Evolutionary conservation across 495 filamentous ascomycete species (phyloP).

Genomic region (Penicillium paradoxum): DNA sequence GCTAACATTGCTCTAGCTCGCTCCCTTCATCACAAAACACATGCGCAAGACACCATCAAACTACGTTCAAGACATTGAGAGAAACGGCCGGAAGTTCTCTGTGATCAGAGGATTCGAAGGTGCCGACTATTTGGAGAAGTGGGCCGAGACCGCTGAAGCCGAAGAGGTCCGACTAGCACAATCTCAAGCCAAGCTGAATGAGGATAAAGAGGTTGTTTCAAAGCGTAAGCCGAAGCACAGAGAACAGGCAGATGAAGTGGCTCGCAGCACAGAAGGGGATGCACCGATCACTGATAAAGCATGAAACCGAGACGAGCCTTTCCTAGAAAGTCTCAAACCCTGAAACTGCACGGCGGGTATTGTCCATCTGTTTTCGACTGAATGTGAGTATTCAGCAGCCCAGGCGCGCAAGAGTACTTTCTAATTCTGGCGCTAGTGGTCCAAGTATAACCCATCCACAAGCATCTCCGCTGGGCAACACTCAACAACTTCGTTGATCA

Average conservation of each 20-base stretch:
- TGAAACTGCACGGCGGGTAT: neutral
- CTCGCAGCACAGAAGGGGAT: neutral
- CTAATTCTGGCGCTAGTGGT: neutral
- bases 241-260: neutral
- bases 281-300: neutral
- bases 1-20: constrained; percentile 55
- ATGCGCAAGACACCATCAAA: constrained; percentile 43
- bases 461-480: neutral
- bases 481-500: neutral
- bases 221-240: neutral
- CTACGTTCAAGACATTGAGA: constrained; percentile 33
- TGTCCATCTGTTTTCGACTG: neutral
- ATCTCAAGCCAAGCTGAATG: neutral
- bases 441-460: neutral
- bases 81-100: constrained; percentile 20
- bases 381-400: neutral
- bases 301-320: neutral
- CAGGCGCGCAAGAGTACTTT: neutral
- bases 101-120: constrained; percentile 31
- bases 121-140: constrained; percentile 38
- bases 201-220: neutral
- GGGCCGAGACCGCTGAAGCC: constrained; percentile 20
- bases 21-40: constrained; percentile 73
- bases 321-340: neutral
- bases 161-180: constrained; percentile 9